A percentile compares a stretch with the other conserved stretches of the same genome.
phyloP scores from a whole-genome alignment of 768 basidiomycete species.

The Sarcodon sp. region DNA sequence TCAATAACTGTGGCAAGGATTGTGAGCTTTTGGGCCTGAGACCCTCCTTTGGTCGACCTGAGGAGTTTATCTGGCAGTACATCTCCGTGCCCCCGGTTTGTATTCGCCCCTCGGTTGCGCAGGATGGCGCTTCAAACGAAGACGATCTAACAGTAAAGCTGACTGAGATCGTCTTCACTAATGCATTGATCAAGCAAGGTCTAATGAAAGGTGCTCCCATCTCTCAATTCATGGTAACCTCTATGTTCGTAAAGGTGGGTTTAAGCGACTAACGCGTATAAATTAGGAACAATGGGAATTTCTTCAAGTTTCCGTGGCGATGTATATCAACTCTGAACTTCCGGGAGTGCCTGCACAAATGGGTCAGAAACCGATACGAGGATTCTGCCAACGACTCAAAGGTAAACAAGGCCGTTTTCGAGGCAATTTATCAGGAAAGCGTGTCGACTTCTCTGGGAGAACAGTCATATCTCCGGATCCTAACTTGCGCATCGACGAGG shows the following conservation, averaged over 20 bases:
- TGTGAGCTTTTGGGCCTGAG: constrained; percentile 89
- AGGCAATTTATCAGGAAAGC: constrained; percentile 96
- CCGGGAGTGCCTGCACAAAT: constrained; percentile 84
- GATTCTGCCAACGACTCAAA: constrained; percentile 95
- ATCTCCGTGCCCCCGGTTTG: constrained; percentile 96
- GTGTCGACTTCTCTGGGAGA: constrained; percentile 96
- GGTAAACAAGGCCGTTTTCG: constrained; percentile 98
- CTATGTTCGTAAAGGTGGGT: constrained; percentile 2
- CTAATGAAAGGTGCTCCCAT: constrained; percentile 81
- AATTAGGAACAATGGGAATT: constrained; percentile 96
- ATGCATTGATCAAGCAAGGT: constrained; percentile 84
- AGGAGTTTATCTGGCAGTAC: constrained; percentile 98
- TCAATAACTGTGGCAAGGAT: constrained; percentile 38
- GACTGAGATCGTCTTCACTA: constrained; percentile 92
- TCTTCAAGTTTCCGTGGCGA: constrained; percentile 84
- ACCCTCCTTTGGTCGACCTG: constrained; percentile 82
- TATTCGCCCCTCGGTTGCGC: constrained; percentile 93
- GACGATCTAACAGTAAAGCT: constrained; percentile 97
- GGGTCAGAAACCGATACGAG: constrained; percentile 90
- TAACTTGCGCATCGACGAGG: constrained; percentile 97
- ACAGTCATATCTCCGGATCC: constrained; percentile 99
- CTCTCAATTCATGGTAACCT: constrained; percentile 71
- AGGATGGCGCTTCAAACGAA: constrained; percentile 97
- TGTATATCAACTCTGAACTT: constrained; percentile 96
- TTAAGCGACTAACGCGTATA: constrained; percentile 1